A percentile compares a stretch with the other conserved stretches of the same genome.
Conservation (phyloP, 257 asterid species). For the Ballota nigra region DNA sequence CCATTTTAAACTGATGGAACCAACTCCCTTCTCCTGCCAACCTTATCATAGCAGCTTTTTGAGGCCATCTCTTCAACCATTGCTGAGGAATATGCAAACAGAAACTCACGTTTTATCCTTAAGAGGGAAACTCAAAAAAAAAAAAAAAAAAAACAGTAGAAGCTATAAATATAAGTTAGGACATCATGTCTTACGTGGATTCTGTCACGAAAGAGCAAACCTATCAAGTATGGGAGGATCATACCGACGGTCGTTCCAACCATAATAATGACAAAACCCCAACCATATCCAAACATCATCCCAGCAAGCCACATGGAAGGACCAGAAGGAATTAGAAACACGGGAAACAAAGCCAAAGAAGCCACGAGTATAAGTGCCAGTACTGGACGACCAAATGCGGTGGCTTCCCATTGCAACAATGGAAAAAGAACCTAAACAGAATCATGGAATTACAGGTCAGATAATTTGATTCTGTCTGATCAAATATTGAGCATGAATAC, state of each 20-base stretch:
- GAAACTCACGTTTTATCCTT: background rate
- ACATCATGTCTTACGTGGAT: slow-evolving; percentile 59
- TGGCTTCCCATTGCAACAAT: slow-evolving; percentile 86
- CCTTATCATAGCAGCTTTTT: slow-evolving; percentile 74
- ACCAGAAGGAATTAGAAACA: slow-evolving; percentile 81
- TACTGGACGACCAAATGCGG: slow-evolving; percentile 82
- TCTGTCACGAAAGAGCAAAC: slow-evolving; percentile 70
- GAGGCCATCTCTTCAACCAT: slow-evolving; percentile 95
- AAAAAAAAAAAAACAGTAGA: background rate
- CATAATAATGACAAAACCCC: slow-evolving; percentile 86
- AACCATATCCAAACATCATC: slow-evolving; percentile 91
- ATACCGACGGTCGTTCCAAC: slow-evolving; percentile 84
- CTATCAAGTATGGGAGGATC: slow-evolving; percentile 75
- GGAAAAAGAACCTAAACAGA: slow-evolving; percentile 67
- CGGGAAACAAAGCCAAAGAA: slow-evolving; percentile 83
- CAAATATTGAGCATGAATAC: background rate
- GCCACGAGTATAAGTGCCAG: slow-evolving; percentile 74
- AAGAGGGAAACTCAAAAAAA: background rate
- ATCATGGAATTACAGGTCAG: slow-evolving; percentile 33
- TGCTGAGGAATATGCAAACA: slow-evolving; percentile 42
- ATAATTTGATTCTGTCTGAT: background rate
- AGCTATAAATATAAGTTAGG: slow-evolving; percentile 1
- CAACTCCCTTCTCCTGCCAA: slow-evolving; percentile 89
- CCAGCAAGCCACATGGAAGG: slow-evolving; percentile 99
- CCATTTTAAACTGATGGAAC: slow-evolving; percentile 87